Evolutionary conservation across 495 filamentous ascomycete genomes (phyloP).

Genomic region (Margaritispora aquatica): DNA sequence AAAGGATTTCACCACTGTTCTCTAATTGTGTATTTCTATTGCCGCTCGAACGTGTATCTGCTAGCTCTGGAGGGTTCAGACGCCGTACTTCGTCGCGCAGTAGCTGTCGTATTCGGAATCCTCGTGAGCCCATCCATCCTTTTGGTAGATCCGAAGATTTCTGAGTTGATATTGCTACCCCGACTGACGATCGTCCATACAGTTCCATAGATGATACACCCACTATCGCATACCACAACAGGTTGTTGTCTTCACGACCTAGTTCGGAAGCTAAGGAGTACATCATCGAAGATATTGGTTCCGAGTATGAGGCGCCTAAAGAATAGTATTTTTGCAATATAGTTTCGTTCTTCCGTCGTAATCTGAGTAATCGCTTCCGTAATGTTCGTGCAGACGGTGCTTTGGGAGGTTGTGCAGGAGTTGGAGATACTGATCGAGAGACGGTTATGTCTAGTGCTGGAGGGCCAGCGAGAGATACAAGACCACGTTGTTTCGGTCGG

Average conservation of each 20-base stretch:
- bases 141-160: constrained; percentile 42
- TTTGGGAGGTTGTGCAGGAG: constrained; percentile 51
- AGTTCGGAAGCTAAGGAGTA: constrained; percentile 94
- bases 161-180: constrained; percentile 65
- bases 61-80: constrained; percentile 75
- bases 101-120: constrained; percentile 76
- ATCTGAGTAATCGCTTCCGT: constrained; percentile 61
- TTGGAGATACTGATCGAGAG: constrained; percentile 46
- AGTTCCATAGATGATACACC: constrained; percentile 88
- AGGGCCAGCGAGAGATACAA: constrained; percentile 40
- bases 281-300: constrained; percentile 87
- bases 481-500: constrained; percentile 41
- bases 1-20: constrained; percentile 72
- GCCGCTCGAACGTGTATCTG: constrained; percentile 44
- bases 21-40: constrained; percentile 43
- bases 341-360: constrained; percentile 69
- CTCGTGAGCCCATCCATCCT: constrained; percentile 78
- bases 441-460: constrained; percentile 34
- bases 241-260: constrained; percentile 91
- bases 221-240: constrained; percentile 91
- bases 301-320: constrained; percentile 83
- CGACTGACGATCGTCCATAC: constrained; percentile 77
- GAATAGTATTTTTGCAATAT: constrained; percentile 75
- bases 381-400: constrained; percentile 61
- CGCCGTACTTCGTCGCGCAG: constrained; percentile 91